Evolutionary conservation across 129 eudicot genomes (phyloP), one percentile per base, ranked within the genome.

Genomic region (Saussurea involucrata): DNA sequence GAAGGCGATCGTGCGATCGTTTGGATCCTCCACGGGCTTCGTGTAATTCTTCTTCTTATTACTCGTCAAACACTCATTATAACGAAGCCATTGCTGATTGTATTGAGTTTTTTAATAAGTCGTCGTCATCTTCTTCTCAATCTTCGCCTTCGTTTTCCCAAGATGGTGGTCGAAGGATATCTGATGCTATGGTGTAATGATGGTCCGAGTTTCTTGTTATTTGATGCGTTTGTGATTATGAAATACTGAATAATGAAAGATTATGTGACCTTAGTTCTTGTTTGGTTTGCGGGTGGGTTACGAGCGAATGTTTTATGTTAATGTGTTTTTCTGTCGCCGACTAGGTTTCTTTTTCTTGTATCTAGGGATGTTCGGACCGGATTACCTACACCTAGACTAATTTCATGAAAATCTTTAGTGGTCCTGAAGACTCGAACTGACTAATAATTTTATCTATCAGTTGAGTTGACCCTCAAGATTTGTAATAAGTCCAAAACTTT

Each of bases 11-110:
- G 0, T 86, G 84, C 33, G 94, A 91, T 61, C 49, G 75, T 9
- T 79, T 75, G 0, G 94, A 91, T 17, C 83, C 90, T 32, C 97
- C 95, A 0, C 85, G 90, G 80, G 64, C 83, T 53, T 91, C 92
- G 40, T 86, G 86, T 80, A 88, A 87, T 74, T 86, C 88, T 46
- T 83, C 79, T n/a, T 37, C 87, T 24, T 86, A 88, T 80, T 84
- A 86, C 82, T 86, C 96, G 22, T 88, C 96, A 4, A 84, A 9
- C 44, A 77, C 86, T 10, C 92, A 85, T 67, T 88, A 88, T 9
- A 65, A 83, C 20, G 96, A 91, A 85, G 97, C 97, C 13, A 88
- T 91, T 84, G 85, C 86, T 4, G 93, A 88, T 29, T 88, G 93
- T 71, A 91, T 88, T 25, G 93, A 88, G 89, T 91, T 91, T 75